Base-by-base conservation (phyloP, 805 yeast genomes). In the Clavispora vitiphila region DNA sequence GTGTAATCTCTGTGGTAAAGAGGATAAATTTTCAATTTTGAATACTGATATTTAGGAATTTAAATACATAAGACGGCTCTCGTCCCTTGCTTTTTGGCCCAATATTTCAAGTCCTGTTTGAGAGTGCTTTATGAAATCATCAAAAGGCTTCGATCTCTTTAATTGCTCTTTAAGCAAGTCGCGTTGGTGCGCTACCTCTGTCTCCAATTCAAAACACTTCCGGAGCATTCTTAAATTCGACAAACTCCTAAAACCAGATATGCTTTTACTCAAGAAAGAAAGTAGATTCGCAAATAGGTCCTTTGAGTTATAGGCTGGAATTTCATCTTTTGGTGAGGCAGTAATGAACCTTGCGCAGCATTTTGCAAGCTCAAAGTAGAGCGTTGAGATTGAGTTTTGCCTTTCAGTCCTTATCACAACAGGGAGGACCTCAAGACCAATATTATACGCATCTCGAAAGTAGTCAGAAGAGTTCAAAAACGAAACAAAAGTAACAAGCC, bases 391-490 rank as follows among this genome's bases (percentile, higher is more conserved):
- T 26, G 70, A 37, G 37, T 65, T 71, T 2, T 63, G 42, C 41
- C 69, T 66, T 7, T 66, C 68, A 0, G 70, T 55, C 38, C 71
- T 67, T 6, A 73, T 52, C 6, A 76, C 62, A 18, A 54, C 58
- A 1, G 84, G 76, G 65, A 80, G 65, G 0, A 66, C 54, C 6
- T 64, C 60, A 23, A 56, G 50, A 1, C 79, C 48, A 3, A 83
- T 46, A 0, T 53, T 49, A 34, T 64, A 58, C 1, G 74, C 71
- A 49, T 83, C 82, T 3, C 67, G 58, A 23, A 49, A 50, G 37
- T 71, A 65, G 0, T 68, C 72, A 39, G 73, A 51, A 9, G 60
- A 58, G 32, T 71, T 58, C 15, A 82, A 53, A 3, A 78, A 58
- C 12, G 72, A 64, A 20, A 74, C 62, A 21, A 84, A 57, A 3